These are phyloP conservation scores for Tetrahymena elliotti DNA, from an alignment of 73 alveolate species.

Conservation along the genomic window DNA sequence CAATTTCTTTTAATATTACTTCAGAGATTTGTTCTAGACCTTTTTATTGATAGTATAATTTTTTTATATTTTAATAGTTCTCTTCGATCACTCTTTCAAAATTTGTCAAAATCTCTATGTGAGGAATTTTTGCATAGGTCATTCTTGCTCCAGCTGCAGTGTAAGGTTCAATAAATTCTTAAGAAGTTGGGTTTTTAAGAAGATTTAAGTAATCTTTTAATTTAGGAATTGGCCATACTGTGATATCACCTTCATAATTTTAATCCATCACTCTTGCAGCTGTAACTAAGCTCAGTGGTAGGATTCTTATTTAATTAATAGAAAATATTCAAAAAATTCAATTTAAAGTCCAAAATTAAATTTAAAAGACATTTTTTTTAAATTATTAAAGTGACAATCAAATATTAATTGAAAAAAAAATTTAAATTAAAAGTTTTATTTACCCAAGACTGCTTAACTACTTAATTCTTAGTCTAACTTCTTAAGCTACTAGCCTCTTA, in stretches of 20 bases:
- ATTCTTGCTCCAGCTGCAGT: not conserved
- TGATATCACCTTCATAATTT: slow-evolving; percentile 58
- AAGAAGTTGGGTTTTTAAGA: slow-evolving; percentile 40
- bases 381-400: not conserved
- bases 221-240: slow-evolving; percentile 52
- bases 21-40: not conserved
- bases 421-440: not conserved
- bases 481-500: not conserved
- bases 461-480: not conserved
- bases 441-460: not conserved
- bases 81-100: not conserved
- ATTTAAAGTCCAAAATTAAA: too few species aligned
- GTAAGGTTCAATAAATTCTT: not conserved
- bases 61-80: not conserved
- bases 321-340: not conserved
- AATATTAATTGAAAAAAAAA: not conserved
- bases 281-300: not conserved
- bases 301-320: not conserved
- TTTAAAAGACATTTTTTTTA: too few species aligned
- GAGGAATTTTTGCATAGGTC: not conserved
- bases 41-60: not conserved
- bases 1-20: not conserved
- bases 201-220: slow-evolving; percentile 41
- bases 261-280: slow-evolving; percentile 24
- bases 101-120: not conserved